Evolutionary conservation across 2,329 filamentous ascomycete genomes (phyloP).

Genomic region (Orbilia quercus): DNA sequence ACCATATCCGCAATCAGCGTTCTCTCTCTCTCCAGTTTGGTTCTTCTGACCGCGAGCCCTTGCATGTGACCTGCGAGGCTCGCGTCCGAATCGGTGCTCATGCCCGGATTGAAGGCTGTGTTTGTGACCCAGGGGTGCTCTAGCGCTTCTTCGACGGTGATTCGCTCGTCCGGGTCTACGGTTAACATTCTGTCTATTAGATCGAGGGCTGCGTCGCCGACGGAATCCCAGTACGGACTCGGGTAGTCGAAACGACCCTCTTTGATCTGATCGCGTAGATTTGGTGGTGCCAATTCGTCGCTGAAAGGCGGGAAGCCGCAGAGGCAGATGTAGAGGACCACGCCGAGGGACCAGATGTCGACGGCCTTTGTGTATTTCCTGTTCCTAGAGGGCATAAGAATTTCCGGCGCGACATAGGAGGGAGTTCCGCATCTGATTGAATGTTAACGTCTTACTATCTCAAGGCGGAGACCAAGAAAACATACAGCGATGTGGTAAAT

Average conservation of each 20-base stretch:
- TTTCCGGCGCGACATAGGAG: conserved; percentile 89
- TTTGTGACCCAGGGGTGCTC: conserved; percentile 88
- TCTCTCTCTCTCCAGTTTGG: conserved; percentile 77
- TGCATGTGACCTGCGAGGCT: conserved; percentile 82
- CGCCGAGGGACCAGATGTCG: conserved; percentile 96
- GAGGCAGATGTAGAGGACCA: conserved; percentile 95
- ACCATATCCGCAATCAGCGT: conserved; percentile 72
- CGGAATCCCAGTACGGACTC: conserved; percentile 92
- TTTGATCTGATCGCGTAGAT: conserved; percentile 73
- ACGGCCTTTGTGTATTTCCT: conserved; percentile 94
- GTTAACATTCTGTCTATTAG: conserved; percentile 95
- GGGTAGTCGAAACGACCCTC: conserved; percentile 91
- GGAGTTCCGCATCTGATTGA: conserved; percentile 42
- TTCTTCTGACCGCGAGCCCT: conserved; percentile 81
- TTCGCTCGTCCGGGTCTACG: conserved; percentile 83
- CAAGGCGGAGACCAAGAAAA: conserved; percentile 2
- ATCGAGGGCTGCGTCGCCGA: conserved; percentile 87
- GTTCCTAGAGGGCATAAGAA: conserved; percentile 81
- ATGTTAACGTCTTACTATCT: conserved; percentile 4
- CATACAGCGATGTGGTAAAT: conserved; percentile 88
- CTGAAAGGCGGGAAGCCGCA: conserved; percentile 98
- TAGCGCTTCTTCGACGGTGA: conserved; percentile 89
- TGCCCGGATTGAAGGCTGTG: conserved; percentile 72
- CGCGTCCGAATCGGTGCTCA: conserved; percentile 81
- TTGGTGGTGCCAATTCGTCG: conserved; percentile 86